Base-by-base conservation (phyloP, 768 basidiomycete species). In the Hortiboletus flavorubellus region DNA sequence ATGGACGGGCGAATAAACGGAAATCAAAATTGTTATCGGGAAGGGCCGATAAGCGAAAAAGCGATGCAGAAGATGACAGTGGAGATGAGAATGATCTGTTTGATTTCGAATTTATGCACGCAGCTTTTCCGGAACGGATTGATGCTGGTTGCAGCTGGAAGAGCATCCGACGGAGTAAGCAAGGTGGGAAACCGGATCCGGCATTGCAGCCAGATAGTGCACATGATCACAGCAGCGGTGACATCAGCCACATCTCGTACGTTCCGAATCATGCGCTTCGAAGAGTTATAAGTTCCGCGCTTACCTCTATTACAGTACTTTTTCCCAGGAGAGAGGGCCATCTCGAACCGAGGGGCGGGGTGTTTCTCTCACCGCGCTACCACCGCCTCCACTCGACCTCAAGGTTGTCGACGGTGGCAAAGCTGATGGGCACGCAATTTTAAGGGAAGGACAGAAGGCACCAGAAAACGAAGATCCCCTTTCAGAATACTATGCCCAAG, bases 401-500 rank as follows among this genome's bases (percentile, higher is more conserved):
- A 31, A 39, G 33, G 10, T 15, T 30, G 33, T 53, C 31, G 54
- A 45, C 5, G 23, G 44, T 37, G 49, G 33, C 37, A 58, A 53
- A 26, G n/a, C 26, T 26, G 40, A 50, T n/a, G 49, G 34, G 2
- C 51, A 8, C 38, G 54, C 49, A 33, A 35, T 9, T 39, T 46
- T 46, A 16, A 44, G 39, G 21, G 47, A 44, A 38, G 56, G 8
- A n/a, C 42, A 37, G 29, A 57, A 43, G 31, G 38, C 45, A 30
- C 34, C 29, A 14, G 60, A 57, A 35, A 51, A 21, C 14, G 59
- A 56, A 38, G 87, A 90, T 64, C 86, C 88, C 0, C 71, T 90
- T 49, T 80, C 80, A 1, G 79, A 83, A 57, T 88, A 86, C 62
- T 89, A 89, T 61, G 76, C 72, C 4, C 70, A 76, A 59, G 88